Evolutionary conservation across 805 yeast species (phyloP), one percentile per base, ranked within the genome.

Genomic region (Pichia deserticola): DNA sequence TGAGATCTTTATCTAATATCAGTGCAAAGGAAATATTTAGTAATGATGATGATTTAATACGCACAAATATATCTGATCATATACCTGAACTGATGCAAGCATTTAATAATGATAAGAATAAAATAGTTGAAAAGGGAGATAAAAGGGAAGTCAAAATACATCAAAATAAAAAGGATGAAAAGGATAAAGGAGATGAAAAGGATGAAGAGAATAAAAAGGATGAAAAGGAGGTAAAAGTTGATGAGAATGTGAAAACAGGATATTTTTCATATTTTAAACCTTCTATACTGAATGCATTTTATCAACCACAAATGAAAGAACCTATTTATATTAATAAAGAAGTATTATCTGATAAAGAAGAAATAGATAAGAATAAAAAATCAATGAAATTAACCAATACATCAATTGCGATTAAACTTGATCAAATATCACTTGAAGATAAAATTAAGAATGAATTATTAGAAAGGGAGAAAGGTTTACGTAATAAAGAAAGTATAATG

Each of bases 41-140:
- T 29, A 32, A 45, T 35, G 54, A 54, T 36, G 46, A 48, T 27
- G 53, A 48, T 11, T 44, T 54, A n/a, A 39, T 51, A 5, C 48
- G 49, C 53, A 74, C 86, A 0, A 76, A 84, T 7, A 67, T 84
- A 13, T 60, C 81, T 1, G 84, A 81, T 45, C 86, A 83, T 59
- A 61, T 84, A 53, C 92, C 92, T 1, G 75, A 75, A 51, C 64
- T 84, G 58, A 70, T 84, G 75, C 71, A 78, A 27, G 89, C 88
- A 15, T 84, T 84, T 30, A 40, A 40, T 30, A 40, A 20, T 20
- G 20, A 20, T 20, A 20, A 20, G 3, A 20, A 20, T 20, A 20
- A 20, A 20, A 20, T 20, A 20, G 20, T 20, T 20, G 3, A 20
- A 20, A 20, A 20, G 20, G 20, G 20, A 20, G 20, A 3, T 20